Evolutionary conservation across 768 basidiomycete genomes (phyloP), one percentile per base, ranked within the genome.

Genomic region (Rubroboletus pulcherrimus): DNA sequence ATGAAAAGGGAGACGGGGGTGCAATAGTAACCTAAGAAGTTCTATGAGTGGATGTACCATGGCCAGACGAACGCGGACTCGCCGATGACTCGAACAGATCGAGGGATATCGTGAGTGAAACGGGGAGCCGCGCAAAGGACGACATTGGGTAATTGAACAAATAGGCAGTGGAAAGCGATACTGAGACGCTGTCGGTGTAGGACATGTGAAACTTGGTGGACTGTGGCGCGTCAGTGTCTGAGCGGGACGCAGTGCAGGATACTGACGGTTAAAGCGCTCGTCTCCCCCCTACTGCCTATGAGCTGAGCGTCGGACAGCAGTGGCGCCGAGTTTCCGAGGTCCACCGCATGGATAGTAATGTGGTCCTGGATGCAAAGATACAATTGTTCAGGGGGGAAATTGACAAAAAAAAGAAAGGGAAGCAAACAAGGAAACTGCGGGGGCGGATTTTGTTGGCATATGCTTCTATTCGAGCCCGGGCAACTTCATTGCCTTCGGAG

Each of bases 131-230:
- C 4, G 90, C 91, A 65, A 93, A 92, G 38, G 82, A 93, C 31
- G 78, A 77, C 80, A 81, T 89, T 56, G 83, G 93, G 72, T 89
- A 97, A 74, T 86, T 93, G 78, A 84, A 93, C 54, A 86, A 81
- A 71, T 84, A 91, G 54, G 83, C 92, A 26, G 82, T 96, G 57
- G 83, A 98, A 54, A 85, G 79, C 26, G 85, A 95, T 59, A 98
- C 75, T 3, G 93, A 91, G 40, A 93, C 63, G 8, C 84, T 84
- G 70, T 98, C 97, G 7, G 79, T 78, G 66, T 98, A 98, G 50
- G 83, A 80, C 65, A 95, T 75, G 63, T 93, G 91, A 49, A 96
- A 85, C 69, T 93, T 85, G 44, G 85, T 85, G 62, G 87, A 81
- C 91, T 95, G 63, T 40, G 41, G 41, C 50, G 51, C n/a, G 61